Evolutionary conservation across 306 rosid genomes (phyloP).

Genomic region (Inga laurina): DNA sequence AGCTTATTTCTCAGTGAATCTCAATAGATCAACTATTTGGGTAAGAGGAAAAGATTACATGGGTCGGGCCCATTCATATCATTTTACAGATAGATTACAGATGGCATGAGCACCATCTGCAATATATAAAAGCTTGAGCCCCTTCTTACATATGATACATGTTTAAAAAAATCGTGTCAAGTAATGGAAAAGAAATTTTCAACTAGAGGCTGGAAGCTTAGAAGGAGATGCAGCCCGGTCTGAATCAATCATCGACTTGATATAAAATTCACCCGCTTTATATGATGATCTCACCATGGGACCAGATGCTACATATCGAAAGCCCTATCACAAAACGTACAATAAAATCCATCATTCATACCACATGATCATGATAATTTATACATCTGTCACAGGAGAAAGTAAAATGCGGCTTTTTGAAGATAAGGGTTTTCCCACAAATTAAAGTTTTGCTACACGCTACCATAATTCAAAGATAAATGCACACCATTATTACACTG

Average conservation of each 20-base stretch:
- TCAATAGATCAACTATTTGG: neutral
- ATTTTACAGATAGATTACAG: neutral
- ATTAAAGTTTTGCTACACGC: constrained; percentile 11
- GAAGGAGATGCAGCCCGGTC: constrained; percentile 57
- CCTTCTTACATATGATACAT: neutral
- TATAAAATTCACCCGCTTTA: constrained; percentile 77
- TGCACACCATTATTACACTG: neutral
- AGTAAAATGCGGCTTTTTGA: neutral
- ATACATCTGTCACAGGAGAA: neutral
- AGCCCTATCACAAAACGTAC: constrained; percentile 50
- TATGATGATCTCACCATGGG: constrained; percentile 83
- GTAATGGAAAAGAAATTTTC: neutral
- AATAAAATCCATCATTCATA: constrained; percentile 3
- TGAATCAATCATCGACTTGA: constrained; percentile 71
- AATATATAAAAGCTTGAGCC: constrained; percentile 28
- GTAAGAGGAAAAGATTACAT: neutral
- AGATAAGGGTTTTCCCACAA: neutral
- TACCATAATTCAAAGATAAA: neutral
- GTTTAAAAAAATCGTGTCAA: neutral
- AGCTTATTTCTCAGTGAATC: neutral
- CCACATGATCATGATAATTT: neutral
- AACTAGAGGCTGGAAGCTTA: constrained; percentile 36
- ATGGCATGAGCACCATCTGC: neutral
- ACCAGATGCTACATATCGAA: constrained; percentile 73
- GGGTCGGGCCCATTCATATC: neutral